These are phyloP conservation scores for Bauhinia variegata DNA, from an alignment of 306 rosid genomes.

Conservation along the genomic window DNA sequence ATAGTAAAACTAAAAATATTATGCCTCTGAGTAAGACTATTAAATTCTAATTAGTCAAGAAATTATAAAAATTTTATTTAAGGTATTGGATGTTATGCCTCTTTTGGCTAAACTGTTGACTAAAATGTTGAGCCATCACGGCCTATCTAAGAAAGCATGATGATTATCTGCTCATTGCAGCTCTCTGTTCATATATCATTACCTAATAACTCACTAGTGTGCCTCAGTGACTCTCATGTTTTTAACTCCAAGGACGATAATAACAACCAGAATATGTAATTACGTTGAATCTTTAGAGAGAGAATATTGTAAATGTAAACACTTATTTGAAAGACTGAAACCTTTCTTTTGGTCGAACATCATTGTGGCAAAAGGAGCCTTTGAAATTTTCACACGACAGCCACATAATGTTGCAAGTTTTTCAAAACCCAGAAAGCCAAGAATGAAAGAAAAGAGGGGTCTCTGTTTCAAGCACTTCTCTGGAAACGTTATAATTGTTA, in stretches of 20 bases:
- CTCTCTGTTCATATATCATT: too few species aligned
- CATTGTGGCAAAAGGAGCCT: conserved; percentile 37
- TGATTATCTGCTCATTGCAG: too few species aligned
- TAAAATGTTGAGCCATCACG: too few species aligned
- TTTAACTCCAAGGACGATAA: not conserved
- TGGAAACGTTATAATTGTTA: conserved; percentile 22
- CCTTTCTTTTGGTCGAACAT: conserved; percentile 41
- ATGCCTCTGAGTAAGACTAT: too few species aligned
- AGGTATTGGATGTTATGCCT: too few species aligned
- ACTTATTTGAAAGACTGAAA: too few species aligned
- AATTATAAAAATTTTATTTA: too few species aligned
- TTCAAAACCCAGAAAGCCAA: conserved; percentile 5
- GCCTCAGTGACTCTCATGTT: not conserved
- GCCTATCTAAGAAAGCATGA: too few species aligned
- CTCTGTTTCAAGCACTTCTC: conserved; percentile 35
- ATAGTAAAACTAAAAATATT: too few species aligned
- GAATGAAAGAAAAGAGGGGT: conserved; percentile 7
- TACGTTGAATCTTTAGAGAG: not conserved
- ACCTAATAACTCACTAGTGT: not conserved
- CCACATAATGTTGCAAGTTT: conserved; percentile 29
- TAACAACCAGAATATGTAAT: not conserved
- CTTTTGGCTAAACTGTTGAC: too few species aligned
- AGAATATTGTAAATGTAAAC: too few species aligned
- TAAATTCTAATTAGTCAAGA: too few species aligned
- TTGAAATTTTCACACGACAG: conserved; percentile 27